Percentiles rank a stretch among this genome's conserved stretches.
Conservation (phyloP, 1,284 basidiomycete genomes). For the Leucoagaricus sp. region DNA sequence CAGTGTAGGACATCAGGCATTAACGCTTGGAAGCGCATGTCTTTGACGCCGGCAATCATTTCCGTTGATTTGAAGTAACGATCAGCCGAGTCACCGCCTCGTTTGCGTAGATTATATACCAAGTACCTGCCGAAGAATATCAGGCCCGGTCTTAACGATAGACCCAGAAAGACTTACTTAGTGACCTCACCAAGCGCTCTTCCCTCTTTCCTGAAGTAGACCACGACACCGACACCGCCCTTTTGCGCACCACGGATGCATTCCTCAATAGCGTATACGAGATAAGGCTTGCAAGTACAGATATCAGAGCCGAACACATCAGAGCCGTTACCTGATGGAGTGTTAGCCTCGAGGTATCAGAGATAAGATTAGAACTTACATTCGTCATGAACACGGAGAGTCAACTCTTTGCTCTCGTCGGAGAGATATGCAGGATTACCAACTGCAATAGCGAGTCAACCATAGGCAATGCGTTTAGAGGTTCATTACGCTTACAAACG, state of each 20-base stretch:
- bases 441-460: constrained; percentile 43
- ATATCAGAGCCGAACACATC: constrained; percentile 92
- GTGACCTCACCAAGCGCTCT: constrained; percentile 92
- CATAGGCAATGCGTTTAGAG: neutral
- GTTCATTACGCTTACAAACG: constrained; percentile 66
- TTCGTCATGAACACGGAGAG: constrained; percentile 92
- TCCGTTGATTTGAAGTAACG: constrained; percentile 96
- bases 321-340: constrained; percentile 69
- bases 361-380: constrained; percentile 48
- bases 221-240: constrained; percentile 89
- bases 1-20: constrained; percentile 97
- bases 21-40: constrained; percentile 92
- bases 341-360: neutral
- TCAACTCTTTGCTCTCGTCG: constrained; percentile 85
- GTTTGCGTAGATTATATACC: constrained; percentile 94
- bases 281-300: constrained; percentile 94
- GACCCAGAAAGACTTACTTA: constrained; percentile 52
- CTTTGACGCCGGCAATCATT: constrained; percentile 92
- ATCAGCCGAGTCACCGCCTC: constrained; percentile 89
- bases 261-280: constrained; percentile 93
- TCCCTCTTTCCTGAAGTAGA: constrained; percentile 96
- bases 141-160: neutral
- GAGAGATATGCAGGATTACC: constrained; percentile 80
- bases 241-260: constrained; percentile 80
- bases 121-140: constrained; percentile 53